Conservation (phyloP, 1,284 basidiomycete species). For the Rhodotorula sp. region DNA sequence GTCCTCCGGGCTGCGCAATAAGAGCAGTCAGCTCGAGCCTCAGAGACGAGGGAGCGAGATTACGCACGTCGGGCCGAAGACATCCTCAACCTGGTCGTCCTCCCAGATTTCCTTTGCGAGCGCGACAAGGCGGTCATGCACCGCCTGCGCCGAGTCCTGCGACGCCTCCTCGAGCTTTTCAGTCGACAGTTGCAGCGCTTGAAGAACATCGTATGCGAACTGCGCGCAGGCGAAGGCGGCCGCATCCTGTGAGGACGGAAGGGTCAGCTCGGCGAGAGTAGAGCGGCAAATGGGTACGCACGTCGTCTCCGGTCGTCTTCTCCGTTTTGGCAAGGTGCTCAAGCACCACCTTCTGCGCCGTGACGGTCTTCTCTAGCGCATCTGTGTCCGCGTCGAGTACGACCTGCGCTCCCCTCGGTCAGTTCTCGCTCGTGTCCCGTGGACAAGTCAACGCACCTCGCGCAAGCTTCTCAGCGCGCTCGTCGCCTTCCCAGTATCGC, state of each 20-base stretch:
- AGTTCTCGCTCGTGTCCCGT: background rate
- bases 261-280: background rate
- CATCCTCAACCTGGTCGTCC: constrained; percentile 25
- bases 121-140: constrained; percentile 8
- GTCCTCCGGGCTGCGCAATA: background rate
- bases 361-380: constrained; percentile 62
- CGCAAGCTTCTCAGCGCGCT: constrained; percentile 58
- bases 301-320: background rate
- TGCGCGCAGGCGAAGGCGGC: constrained; percentile 69
- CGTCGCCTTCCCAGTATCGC: constrained; percentile 41
- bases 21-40: background rate
- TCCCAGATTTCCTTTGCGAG: constrained; percentile 15
- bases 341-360: constrained; percentile 64
- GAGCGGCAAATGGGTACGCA: background rate
- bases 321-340: constrained; percentile 25
- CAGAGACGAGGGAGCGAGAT: too few relatives aligned
- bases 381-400: constrained; percentile 59
- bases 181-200: constrained; percentile 53
- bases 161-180: background rate
- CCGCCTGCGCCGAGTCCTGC: background rate
- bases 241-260: constrained; percentile 61
- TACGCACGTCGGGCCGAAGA: constrained; percentile 40
- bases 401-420: constrained; percentile 56
- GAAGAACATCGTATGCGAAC: constrained; percentile 72
- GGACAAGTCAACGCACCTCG: constrained; percentile 58